Base-by-base conservation (phyloP, 768 basidiomycete genomes). In the Pholiota conissans region DNA sequence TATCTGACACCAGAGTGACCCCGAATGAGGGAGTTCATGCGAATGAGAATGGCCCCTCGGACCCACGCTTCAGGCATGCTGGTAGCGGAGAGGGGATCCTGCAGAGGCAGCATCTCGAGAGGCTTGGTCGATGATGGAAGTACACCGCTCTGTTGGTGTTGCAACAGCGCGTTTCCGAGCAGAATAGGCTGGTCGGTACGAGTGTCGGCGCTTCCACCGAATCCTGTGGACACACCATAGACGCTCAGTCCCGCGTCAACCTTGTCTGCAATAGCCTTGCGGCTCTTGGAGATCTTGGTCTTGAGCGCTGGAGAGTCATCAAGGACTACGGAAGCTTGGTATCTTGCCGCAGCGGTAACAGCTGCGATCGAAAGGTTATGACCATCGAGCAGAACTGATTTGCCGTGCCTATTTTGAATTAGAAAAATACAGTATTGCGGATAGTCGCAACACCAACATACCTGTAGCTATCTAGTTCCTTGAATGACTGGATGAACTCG, bases 11-110 rank as follows among this genome's bases (percentile, higher is more conserved):
- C 93, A 20, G 91, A 93, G 73, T 95, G 93, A 0, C 92, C 93
- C 5, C 93, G 87, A 53, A 93, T 85, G 40, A 95, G 83, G 3
- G 91, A 93, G 72, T 95, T 95, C 80, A 91, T 88, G 62, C 93
- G 90, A 63, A 95, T 80, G 9, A 93, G 73, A 65, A 95, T 92
- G 1, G 93, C 91, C 11, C 89, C 93, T 52, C 93, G 86, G 29
- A 93, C 91, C 90, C 93, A 93, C 2, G 90, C 76, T 58, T 90
- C 87, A 3, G 93, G 92, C 90, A 95, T 93, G 58, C 81, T 84
- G 28, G 82, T 81, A 10, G 85, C 82, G 10, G 80, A 72, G 11
- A 87, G 69, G 0, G 89, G 90, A 65, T 92, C 90, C 4, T 80
- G 79, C 42, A 93, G 84, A 8, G 91, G 90, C 0, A 92, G 77